Evolutionary conservation across 2,329 filamentous ascomycete genomes (phyloP), one percentile per base, ranked within the genome.

Genomic region (Sporothrix mexicana): DNA sequence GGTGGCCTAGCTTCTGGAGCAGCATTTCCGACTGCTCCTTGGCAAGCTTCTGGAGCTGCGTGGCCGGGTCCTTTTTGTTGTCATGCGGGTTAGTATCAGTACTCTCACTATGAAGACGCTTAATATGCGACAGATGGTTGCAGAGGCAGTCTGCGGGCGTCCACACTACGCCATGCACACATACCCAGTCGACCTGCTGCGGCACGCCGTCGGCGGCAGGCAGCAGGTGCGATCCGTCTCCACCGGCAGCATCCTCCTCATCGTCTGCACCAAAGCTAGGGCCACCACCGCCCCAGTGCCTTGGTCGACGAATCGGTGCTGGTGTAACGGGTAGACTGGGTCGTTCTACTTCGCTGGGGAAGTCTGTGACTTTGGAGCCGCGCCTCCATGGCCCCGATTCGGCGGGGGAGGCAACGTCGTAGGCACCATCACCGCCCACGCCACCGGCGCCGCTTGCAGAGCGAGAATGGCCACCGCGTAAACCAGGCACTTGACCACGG

Each of bases 261-360:
- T 85, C 85, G 73, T 88, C 88, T 36, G 84, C 84, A 75, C 79
- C 81, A 72, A 80, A 77, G 71, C 81, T 81, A 64, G 80, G 77
- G 62, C 80, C 81, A 74, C 82, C 83, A 76, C 81, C 80, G 69
- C 88, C 90, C 91, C 90, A 93, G 80, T 92, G 92, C 69, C 84
- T 90, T 47, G 87, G 85, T 77, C 92, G 86, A 75, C 88, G 88
- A 77, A 95, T 87, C 17, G 94, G 94, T 15, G 94, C 94, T 1
- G 95, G 95, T 10, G 95, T 98, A 49, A 97, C 95, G 5, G 95
- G 94, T 73, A 98, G 86, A 80, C 93, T 97, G 68, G 94, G 94
- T 66, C 94, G 88, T 79, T 98, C 95, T 74, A 88, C 81, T 78
- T 92, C 92, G 76, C 88, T 92, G 4, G 95, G 95, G 80, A 97